These are phyloP conservation scores for Phialemoniopsis sp. DNA, from an alignment of 2,329 filamentous ascomycete genomes.

Conservation along the genomic window DNA sequence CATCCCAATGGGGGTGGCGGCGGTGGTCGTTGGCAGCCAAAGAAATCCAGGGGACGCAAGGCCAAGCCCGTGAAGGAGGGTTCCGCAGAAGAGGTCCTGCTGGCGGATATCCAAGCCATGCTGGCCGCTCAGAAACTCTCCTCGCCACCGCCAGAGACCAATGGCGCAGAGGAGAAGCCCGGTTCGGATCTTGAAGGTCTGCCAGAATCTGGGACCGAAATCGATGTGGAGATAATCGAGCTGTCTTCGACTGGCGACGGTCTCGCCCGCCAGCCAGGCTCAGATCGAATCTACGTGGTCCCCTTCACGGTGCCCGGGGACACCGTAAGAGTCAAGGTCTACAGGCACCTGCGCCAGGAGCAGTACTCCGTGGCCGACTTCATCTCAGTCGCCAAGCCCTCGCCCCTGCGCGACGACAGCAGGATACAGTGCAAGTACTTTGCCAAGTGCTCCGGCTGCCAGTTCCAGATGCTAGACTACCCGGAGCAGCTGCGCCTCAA, in stretches of 20 bases:
- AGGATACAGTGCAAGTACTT: slow-evolving; percentile 86
- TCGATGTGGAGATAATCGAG: slow-evolving; percentile 76
- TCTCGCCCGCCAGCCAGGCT: slow-evolving; percentile 66
- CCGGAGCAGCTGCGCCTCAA: slow-evolving; percentile 82
- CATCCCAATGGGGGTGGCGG: slow-evolving; percentile 10
- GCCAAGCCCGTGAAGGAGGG: slow-evolving; percentile 53
- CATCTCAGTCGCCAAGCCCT: slow-evolving; percentile 69
- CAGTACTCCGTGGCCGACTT: slow-evolving; percentile 79
- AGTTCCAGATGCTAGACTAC: slow-evolving; percentile 97
- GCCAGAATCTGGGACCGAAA: slow-evolving; percentile 67
- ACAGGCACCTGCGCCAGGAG: slow-evolving; percentile 55
- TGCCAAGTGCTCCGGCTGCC: slow-evolving; percentile 80
- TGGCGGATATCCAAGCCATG: slow-evolving; percentile 56
- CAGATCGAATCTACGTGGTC: slow-evolving; percentile 74
- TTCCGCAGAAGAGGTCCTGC: slow-evolving; percentile 63
- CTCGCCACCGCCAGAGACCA: slow-evolving; percentile 6
- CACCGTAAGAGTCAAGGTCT: slow-evolving; percentile 71
- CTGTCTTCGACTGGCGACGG: slow-evolving; percentile 92
- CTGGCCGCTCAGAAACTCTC: slow-evolving; percentile 35
- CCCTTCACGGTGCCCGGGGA: slow-evolving; percentile 89
- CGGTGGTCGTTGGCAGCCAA: slow-evolving; percentile 16
- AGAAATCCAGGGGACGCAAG: slow-evolving; percentile 54
- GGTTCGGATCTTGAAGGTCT: slow-evolving; percentile 25
- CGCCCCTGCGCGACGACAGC: slow-evolving; percentile 70
- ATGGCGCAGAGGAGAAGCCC: no score